A percentile compares a stretch with the other conserved stretches of the same genome.
These are phyloP conservation scores for Ceratocystis albifundus DNA, from an alignment of 2,329 filamentous ascomycete genomes.

Conservation along the genomic window DNA sequence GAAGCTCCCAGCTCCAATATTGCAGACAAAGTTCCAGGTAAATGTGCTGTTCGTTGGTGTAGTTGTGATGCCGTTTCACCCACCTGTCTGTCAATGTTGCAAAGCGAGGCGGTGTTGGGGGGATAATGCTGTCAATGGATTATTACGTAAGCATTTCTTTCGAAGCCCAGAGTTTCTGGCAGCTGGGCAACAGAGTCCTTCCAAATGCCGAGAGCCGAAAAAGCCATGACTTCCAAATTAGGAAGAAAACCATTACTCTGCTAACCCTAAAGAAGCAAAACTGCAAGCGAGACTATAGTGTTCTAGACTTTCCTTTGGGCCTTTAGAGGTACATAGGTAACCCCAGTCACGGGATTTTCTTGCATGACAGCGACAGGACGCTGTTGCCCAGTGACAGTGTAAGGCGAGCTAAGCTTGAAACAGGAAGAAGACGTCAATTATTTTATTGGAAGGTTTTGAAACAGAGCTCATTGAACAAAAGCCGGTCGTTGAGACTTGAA, in stretches of 20 bases:
- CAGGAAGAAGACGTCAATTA: not conserved
- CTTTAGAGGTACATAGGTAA: not conserved
- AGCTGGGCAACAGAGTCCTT: not conserved
- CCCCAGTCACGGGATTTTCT: not conserved
- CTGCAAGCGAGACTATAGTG: not conserved
- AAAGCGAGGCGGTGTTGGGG: too few relatives aligned
- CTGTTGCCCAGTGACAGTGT: slow-evolving; percentile 7
- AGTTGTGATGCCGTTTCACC: too few relatives aligned
- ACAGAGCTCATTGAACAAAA: too few relatives aligned
- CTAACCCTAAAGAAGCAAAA: not conserved
- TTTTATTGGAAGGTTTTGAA: not conserved
- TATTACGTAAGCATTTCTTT: too few relatives aligned
- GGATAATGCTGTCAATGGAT: too few relatives aligned
- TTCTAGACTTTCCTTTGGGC: not conserved
- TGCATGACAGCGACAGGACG: not conserved
- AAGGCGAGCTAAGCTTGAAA: not conserved
- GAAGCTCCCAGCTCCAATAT: not conserved
- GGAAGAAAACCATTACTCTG: not conserved
- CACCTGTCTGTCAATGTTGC: too few relatives aligned
- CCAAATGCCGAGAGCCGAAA: too few relatives aligned
- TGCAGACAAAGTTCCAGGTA: too few relatives aligned
- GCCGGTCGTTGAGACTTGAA: too few relatives aligned
- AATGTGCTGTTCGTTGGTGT: too few relatives aligned
- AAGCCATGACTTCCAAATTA: too few relatives aligned
- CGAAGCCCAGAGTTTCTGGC: not conserved